Evolutionary conservation across 352 stramenopile species (phyloP).

Genomic region (Globisporangium nodosum): DNA sequence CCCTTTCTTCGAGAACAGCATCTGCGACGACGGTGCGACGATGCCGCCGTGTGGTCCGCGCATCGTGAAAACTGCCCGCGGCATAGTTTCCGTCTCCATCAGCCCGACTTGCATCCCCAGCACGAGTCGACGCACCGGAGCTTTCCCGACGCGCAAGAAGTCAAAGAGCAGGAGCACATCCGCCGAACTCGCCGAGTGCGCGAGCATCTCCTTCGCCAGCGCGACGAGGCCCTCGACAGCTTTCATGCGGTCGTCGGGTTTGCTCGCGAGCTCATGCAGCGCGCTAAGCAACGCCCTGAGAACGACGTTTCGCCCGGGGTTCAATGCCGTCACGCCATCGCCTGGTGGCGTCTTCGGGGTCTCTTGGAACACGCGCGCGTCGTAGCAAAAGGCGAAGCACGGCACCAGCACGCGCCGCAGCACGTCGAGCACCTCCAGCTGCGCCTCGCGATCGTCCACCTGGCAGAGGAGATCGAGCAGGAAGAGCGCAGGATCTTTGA

Average conservation of each 20-base stretch:
- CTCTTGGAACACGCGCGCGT: conserved; percentile 30
- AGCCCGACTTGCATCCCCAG: conserved; percentile 57
- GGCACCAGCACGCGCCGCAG: conserved; percentile 33
- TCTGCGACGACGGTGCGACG: conserved; percentile 46
- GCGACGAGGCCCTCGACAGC: conserved; percentile 32
- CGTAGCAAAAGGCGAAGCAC: conserved; percentile 33
- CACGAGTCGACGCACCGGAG: conserved; percentile 36
- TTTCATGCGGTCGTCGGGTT: conserved; percentile 20
- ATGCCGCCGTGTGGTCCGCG: conserved; percentile 55
- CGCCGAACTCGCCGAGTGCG: conserved; percentile 49
- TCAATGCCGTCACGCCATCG: background rate
- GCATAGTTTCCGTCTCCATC: conserved; percentile 43
- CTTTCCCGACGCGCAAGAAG: conserved; percentile 46
- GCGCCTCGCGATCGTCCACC: conserved; percentile 15
- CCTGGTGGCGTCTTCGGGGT: background rate
- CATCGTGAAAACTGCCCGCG: conserved; percentile 71
- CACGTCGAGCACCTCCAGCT: conserved; percentile 30
- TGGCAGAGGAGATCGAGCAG: conserved; percentile 43
- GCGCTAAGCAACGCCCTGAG: conserved; percentile 45
- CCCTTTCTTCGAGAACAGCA: conserved; percentile 67
- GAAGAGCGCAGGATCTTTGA: conserved; percentile 44
- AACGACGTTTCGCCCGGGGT: conserved; percentile 23
- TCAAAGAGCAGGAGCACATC: conserved; percentile 72
- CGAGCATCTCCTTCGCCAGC: conserved; percentile 39
- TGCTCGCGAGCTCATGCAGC: conserved; percentile 31